Percentiles rank a stretch among this genome's conserved stretches.
These are phyloP conservation scores for Closterium sp. DNA, from an alignment of 139 green algal genomes.

Conservation along the genomic window DNA sequence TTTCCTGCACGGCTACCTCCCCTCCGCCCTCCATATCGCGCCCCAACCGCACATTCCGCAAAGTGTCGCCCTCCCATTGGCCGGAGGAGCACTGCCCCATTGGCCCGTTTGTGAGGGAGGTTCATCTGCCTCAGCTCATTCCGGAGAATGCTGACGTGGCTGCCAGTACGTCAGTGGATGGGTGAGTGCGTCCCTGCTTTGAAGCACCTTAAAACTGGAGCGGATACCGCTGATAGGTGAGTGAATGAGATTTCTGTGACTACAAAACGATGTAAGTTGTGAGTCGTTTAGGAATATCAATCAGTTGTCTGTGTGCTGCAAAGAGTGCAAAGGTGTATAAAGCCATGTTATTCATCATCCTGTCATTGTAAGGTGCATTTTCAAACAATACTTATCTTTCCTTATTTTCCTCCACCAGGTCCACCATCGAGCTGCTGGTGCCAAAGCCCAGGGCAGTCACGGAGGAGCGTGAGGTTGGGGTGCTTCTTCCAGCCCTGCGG, in stretches of 20 bases:
- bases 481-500: conserved; percentile 11
- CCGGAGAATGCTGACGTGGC: conserved; percentile 20
- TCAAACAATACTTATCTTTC: too few relatives aligned
- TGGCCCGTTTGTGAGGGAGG: conserved; percentile 8
- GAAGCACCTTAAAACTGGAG: too few relatives aligned
- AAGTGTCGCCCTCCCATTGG: not conserved
- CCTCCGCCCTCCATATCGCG: not conserved
- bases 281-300: too few relatives aligned
- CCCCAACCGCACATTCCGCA: conserved; percentile 1
- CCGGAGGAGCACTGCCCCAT: conserved; percentile 3
- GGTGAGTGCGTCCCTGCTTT: not conserved
- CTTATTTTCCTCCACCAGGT: not conserved
- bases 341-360: too few relatives aligned
- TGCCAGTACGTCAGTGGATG: not conserved
- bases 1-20: not conserved
- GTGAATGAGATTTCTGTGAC: too few relatives aligned
- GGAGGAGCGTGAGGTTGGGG: conserved; percentile 47
- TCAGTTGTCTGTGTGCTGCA: too few relatives aligned
- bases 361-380: too few relatives aligned
- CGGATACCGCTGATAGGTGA: too few relatives aligned
- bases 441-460: conserved; percentile 24
- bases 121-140: conserved; percentile 10
- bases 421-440: conserved; percentile 40
- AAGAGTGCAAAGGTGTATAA: too few relatives aligned
- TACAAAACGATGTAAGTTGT: too few relatives aligned